These are phyloP conservation scores for Adenanthera pavonina DNA, from an alignment of 306 rosid species.

Conservation along the genomic window DNA sequence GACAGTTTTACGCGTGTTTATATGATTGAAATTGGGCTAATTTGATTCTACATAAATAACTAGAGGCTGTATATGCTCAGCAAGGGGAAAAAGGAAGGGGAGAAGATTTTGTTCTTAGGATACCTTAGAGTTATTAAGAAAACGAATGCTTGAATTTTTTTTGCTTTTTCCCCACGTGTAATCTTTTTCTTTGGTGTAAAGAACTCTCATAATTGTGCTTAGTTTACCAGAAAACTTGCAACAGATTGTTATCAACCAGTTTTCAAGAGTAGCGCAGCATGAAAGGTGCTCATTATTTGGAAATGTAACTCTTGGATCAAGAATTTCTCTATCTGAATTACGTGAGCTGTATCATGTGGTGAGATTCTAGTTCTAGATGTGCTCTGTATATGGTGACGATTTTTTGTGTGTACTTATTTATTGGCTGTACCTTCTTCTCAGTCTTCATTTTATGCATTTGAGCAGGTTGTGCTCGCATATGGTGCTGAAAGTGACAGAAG, in stretches of 20 bases:
- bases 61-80: conserved; percentile 3
- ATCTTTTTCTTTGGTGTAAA: conserved; percentile 20
- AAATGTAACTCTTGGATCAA: conserved; percentile 73
- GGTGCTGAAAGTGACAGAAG: conserved; percentile 96
- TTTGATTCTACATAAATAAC: neutral
- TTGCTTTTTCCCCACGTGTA: neutral
- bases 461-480: conserved; percentile 89
- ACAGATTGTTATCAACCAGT: conserved; percentile 89
- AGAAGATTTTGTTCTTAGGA: neutral
- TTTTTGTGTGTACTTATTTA: neutral
- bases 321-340: conserved; percentile 71
- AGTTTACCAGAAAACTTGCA: conserved; percentile 65
- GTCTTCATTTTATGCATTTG: conserved; percentile 36
- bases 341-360: conserved; percentile 80
- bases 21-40: conserved; percentile 6
- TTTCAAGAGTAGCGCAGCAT: conserved; percentile 69
- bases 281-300: conserved; percentile 77
- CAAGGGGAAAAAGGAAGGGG: neutral
- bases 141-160: neutral
- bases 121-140: conserved; percentile 9
- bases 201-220: conserved; percentile 51
- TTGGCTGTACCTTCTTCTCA: conserved; percentile 33
- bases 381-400: conserved; percentile 30
- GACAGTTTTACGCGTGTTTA: conserved; percentile 1
- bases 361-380: conserved; percentile 46